Evolutionary conservation across 1,284 basidiomycete genomes (phyloP).

Genomic region (Boletus hoseneyae): DNA sequence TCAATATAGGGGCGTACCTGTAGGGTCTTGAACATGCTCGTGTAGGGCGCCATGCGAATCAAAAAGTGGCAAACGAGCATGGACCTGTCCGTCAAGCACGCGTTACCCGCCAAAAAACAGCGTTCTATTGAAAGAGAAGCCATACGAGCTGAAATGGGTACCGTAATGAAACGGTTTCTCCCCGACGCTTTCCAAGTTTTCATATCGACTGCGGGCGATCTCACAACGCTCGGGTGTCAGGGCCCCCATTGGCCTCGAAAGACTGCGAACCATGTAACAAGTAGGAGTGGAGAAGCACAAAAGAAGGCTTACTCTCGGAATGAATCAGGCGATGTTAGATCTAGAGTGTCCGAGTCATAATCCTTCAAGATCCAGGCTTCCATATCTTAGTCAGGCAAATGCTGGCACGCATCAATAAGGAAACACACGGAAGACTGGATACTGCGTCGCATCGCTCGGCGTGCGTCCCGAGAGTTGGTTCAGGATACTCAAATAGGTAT

Average conservation of each 20-base stretch:
- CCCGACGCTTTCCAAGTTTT: constrained; percentile 74
- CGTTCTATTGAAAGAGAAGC: neutral
- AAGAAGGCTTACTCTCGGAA: constrained; percentile 69
- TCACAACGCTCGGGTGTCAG: constrained; percentile 71
- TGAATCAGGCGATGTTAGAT: constrained; percentile 61
- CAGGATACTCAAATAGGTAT: constrained; percentile 81
- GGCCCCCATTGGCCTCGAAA: constrained; percentile 91
- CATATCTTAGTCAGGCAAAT: neutral
- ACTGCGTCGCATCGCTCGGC: constrained; percentile 92
- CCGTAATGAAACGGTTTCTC: constrained; percentile 92
- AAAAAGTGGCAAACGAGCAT: constrained; percentile 97
- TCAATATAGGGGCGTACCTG: constrained; percentile 44
- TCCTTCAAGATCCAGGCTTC: constrained; percentile 86
- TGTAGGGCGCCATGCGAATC: constrained; percentile 87
- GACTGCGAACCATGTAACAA: constrained; percentile 36
- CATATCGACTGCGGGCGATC: constrained; percentile 73
- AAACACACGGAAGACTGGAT: constrained; percentile 85
- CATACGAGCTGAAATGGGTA: constrained; percentile 85
- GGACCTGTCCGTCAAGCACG: constrained; percentile 40
- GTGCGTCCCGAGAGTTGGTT: constrained; percentile 92
- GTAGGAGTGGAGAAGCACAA: constrained; percentile 9
- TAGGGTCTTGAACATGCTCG: constrained; percentile 88
- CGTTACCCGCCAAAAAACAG: constrained; percentile 2
- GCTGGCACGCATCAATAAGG: neutral
- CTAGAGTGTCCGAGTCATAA: constrained; percentile 73